Percentiles rank a stretch among this genome's conserved stretches.
phyloP scores from a whole-genome alignment of 306 rosid genomes.

The Clitoria ternatea region DNA sequence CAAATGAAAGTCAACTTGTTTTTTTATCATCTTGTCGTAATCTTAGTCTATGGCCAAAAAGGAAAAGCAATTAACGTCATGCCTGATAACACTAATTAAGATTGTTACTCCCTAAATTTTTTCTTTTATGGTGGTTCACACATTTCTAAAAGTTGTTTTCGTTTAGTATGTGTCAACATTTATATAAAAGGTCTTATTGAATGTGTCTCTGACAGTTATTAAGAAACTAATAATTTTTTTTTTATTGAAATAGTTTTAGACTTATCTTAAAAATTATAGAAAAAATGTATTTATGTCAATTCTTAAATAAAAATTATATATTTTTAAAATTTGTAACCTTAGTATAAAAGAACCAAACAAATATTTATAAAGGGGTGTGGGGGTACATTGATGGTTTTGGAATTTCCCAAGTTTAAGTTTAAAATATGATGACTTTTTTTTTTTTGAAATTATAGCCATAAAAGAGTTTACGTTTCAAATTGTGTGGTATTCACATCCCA shows the following conservation, averaged over 20 bases:
- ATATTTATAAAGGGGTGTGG: background rate
- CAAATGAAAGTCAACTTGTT: slow-evolving; percentile 21
- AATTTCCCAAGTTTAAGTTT: background rate
- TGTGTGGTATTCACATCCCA: background rate
- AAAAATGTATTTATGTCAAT: too few species aligned
- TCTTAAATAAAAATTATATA: too few species aligned
- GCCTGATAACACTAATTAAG: too few species aligned
- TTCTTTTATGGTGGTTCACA: background rate
- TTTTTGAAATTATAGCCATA: background rate
- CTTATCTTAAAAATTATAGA: too few species aligned
- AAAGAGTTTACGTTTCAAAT: background rate
- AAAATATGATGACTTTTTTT: background rate
- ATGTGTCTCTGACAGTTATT: too few species aligned
- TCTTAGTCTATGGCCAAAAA: background rate
- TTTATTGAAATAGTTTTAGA: too few species aligned
- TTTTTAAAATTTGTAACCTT: too few species aligned
- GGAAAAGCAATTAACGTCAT: background rate
- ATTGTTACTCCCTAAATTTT: too few species aligned
- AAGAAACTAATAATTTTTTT: too few species aligned
- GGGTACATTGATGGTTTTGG: background rate
- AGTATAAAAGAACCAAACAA: too few species aligned
- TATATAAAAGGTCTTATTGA: background rate
- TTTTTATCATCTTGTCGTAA: background rate
- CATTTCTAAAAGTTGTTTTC: background rate
- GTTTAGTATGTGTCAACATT: background rate